phyloP scores from a whole-genome alignment of 345 rosid genomes.

The Viola odorata region DNA sequence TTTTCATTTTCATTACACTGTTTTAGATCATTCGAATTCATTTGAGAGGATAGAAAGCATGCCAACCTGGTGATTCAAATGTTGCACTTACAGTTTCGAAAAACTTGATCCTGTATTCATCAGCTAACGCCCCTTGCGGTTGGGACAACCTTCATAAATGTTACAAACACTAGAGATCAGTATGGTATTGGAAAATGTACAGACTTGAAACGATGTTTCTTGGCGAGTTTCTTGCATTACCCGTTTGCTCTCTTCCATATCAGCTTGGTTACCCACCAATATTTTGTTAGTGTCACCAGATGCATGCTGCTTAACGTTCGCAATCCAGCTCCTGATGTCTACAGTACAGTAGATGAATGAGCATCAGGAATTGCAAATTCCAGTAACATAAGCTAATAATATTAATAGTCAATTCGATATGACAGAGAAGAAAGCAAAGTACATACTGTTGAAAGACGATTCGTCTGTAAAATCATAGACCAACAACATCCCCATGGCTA shows the following conservation, averaged over 20 bases:
- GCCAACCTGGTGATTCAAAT: too few species aligned
- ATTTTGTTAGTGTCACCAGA: slow-evolving; percentile 50
- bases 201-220: background rate
- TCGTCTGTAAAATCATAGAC: slow-evolving; percentile 20
- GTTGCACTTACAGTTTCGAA: slow-evolving; percentile 44
- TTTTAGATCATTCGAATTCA: background rate
- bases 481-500: slow-evolving; percentile 19
- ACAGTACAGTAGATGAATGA: too few species aligned
- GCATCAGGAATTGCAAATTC: background rate
- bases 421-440: background rate
- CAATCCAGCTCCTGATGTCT: slow-evolving; percentile 43
- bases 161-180: background rate
- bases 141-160: slow-evolving; percentile 38
- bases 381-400: too few species aligned
- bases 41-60: background rate
- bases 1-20: background rate
- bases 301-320: slow-evolving; percentile 54
- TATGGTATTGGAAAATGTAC: background rate
- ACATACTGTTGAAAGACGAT: slow-evolving; percentile 29
- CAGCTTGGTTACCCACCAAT: slow-evolving; percentile 58
- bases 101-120: slow-evolving; percentile 57
- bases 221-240: slow-evolving; percentile 19
- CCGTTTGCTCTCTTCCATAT: slow-evolving; percentile 62
- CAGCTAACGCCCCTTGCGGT: slow-evolving; percentile 51
- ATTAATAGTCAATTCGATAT: too few species aligned